Conservation (phyloP, 805 yeast species). For the Candida sakaeoensis region DNA sequence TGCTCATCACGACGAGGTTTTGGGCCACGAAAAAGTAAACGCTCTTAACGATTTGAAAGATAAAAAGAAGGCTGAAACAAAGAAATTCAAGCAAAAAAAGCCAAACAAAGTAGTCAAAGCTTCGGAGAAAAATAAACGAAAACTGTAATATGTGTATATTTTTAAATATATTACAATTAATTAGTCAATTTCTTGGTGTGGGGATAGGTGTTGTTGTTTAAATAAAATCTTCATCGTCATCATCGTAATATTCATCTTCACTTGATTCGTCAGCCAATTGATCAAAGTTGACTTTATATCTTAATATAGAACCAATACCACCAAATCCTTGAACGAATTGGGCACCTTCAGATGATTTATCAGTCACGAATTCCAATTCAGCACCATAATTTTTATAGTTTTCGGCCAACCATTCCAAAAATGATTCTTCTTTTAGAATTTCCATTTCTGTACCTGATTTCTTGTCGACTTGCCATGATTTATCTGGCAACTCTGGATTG, state of each 20-base stretch:
- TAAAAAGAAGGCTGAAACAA: constrained; percentile 14
- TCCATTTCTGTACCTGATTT: constrained; percentile 92
- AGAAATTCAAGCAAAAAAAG: constrained; percentile 10
- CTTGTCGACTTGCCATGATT: constrained; percentile 74
- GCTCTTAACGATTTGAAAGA: constrained; percentile 59
- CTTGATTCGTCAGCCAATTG: constrained; percentile 86
- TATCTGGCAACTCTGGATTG: constrained; percentile 68
- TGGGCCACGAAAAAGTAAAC: constrained; percentile 65
- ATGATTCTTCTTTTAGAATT: constrained; percentile 73
- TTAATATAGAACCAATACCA: constrained; percentile 95
- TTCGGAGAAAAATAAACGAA: constrained; percentile 4
- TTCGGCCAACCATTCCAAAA: constrained; percentile 98
- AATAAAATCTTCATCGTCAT: constrained; percentile 44
- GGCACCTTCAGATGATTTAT: constrained; percentile 96
- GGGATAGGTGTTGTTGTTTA: background rate
- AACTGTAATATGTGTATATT: constrained; percentile 1
- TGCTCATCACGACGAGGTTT: constrained; percentile 58
- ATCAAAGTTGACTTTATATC: constrained; percentile 96
- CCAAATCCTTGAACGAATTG: constrained; percentile 98
- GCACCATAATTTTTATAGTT: constrained; percentile 95
- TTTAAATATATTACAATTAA: background rate
- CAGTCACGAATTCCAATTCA: constrained; percentile 91
- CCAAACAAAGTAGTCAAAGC: constrained; percentile 7
- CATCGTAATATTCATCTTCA: constrained; percentile 80
- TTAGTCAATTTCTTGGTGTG: constrained; percentile 2